Base-by-base conservation (phyloP, 1,284 basidiomycete genomes). In the Exobasidium cylindrosporum region DNA sequence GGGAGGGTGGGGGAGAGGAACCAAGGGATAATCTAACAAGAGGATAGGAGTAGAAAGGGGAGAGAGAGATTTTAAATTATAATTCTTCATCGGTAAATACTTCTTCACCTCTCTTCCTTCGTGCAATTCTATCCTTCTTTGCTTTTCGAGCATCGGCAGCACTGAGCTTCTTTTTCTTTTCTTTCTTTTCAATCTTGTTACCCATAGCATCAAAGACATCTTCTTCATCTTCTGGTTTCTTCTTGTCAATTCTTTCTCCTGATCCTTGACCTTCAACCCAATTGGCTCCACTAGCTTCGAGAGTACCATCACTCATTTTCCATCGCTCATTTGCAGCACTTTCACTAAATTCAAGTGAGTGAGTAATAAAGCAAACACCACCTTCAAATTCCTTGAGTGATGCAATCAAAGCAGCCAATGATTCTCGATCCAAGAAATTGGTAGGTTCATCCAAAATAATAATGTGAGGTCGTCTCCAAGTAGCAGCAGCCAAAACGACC, bases 181-280 rank as follows among this genome's bases (percentile, higher is more conserved):
- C 70, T 45, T 56, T 63, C 32, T 56, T 54, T 23, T 56, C 62
- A 44, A 73, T 60, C 64, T 71, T 72, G 68, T 78, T 78, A 53
- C 76, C 77, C 21, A 79, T 40, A 5, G 76, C 75, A 60, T 78
- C 77, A 53, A 61, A 60, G 31, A 64, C 60, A 57, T 68, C 67
- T 49, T 77, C 75, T 58, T 70, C 66, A 13, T 73, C 76, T 21
- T 75, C 75, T 23, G 69, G 72, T 62, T 72, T 67, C 66, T 76
- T 73, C 53, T 63, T 54, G 60, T 77, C 74, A 58, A 79, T 60
- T 58, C 74, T 71, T 55, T 70, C 72, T 13, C 76, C 76, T 23
- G 71, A 72, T 54, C 67, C 64, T 62, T 98, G 94, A 59, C 93
- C 93, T 83, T 98, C 95, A 77, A 96, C 92, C 82, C 81, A 82